These are phyloP conservation scores for Colletotrichum sp. DNA, from an alignment of 2,329 filamentous ascomycete species.

Conservation along the genomic window DNA sequence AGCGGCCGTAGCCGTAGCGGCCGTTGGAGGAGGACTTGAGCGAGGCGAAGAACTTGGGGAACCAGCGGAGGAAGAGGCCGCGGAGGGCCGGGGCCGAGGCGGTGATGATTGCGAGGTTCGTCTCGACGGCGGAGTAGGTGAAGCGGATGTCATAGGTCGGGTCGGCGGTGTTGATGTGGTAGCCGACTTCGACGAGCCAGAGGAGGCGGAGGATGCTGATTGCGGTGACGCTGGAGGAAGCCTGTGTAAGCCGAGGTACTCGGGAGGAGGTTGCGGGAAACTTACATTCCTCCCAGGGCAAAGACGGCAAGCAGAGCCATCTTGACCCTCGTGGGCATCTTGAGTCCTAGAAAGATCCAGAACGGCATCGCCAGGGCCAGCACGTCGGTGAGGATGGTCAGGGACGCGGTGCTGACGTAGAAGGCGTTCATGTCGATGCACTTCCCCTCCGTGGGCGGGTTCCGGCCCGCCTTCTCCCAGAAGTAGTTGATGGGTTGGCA, in stretches of 20 bases:
- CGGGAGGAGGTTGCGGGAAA: neutral
- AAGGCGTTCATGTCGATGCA: slow-evolving; percentile 16
- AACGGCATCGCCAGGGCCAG: slow-evolving; percentile 41
- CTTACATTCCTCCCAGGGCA: slow-evolving; percentile 31
- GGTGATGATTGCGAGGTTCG: slow-evolving; percentile 42
- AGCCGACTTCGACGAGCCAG: slow-evolving; percentile 13
- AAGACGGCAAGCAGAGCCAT: slow-evolving; percentile 39
- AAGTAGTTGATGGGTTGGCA: slow-evolving; percentile 42
- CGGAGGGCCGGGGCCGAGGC: slow-evolving; percentile 42
- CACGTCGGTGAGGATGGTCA: slow-evolving; percentile 47
- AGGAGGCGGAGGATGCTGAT: slow-evolving; percentile 7
- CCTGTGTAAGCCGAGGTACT: neutral
- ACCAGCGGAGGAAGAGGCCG: slow-evolving; percentile 35
- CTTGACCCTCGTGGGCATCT: slow-evolving; percentile 35
- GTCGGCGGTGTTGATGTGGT: slow-evolving; percentile 21
- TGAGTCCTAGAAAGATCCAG: slow-evolving; percentile 37
- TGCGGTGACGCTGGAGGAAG: slow-evolving; percentile 10
- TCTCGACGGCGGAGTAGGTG: slow-evolving; percentile 36
- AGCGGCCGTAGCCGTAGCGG: neutral
- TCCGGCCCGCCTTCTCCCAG: slow-evolving; percentile 30
- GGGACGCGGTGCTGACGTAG: slow-evolving; percentile 37
- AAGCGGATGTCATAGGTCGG: slow-evolving; percentile 33
- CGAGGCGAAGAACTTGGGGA: slow-evolving; percentile 27
- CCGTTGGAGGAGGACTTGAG: slow-evolving; percentile 23
- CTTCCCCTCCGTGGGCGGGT: slow-evolving; percentile 8